Evolutionary conservation across 306 rosid genomes (phyloP), one percentile per base, ranked within the genome.

Genomic region (Rubus idaeus): DNA sequence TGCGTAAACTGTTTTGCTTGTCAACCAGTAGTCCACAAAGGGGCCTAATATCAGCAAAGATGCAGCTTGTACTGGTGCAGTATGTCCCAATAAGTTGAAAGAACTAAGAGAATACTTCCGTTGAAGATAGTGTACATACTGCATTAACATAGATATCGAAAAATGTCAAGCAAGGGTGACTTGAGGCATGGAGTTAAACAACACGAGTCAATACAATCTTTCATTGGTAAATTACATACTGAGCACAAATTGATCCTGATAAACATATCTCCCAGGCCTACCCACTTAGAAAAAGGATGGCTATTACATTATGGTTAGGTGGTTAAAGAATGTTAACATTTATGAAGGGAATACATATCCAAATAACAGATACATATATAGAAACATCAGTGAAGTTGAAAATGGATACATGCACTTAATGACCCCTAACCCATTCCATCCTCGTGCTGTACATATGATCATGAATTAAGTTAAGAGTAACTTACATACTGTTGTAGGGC

Each of bases 121-220:
- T 84, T 89, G 97, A 64, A 91, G 94, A 73, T 72, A 85, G 84
- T 89, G 94, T 63, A 91, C 94, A 80, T 84, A 88, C 97, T 91
- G 86, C 87, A 82, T 50, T 84, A 64, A 69, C 49, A 56, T 68
- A 75, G 80, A 35, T 68, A 70, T 42, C 23, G 62, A 42, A 70
- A 39, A 80, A 73, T 35, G 62, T 79, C 74, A 68, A 21, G 52
- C 53, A 53, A 69, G 44, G 21, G 46, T 72, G 17, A 63, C 13
- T 5, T 42, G 7, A 10, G 30, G 44, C 45, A 60, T 52, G 47
- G 47, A 64, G 46, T 56, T 6, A 71, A 56, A 53, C 26, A 44
- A 71, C 46, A 70, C 10, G n/a, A 53, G 51, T 56, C n/a, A 62
- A 73, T 35, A 16, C 63, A 37, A 56, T 78, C 55, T 41, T 62